phyloP scores from a whole-genome alignment of 345 rosid species.

The Acer campestre region DNA sequence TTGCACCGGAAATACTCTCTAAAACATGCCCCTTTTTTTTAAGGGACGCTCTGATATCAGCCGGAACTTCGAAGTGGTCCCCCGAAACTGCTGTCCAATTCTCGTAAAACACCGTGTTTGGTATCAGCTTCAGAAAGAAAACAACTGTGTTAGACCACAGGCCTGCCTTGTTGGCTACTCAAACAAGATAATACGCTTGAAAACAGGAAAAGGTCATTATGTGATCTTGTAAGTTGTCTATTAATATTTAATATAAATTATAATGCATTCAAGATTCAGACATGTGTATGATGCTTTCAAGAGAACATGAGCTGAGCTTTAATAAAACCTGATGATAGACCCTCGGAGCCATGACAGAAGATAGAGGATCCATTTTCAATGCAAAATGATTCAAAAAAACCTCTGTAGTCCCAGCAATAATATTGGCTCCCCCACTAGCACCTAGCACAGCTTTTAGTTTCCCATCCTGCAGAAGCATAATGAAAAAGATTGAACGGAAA shows the following conservation, averaged over 20 bases:
- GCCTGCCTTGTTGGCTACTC: background rate
- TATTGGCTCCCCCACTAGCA: constrained; percentile 64
- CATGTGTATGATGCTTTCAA: background rate
- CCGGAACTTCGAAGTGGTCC: constrained; percentile 56
- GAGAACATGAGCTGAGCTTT: background rate
- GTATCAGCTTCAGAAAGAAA: constrained; percentile 41
- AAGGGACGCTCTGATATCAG: constrained; percentile 38
- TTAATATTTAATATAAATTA: no score
- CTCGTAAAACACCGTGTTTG: constrained; percentile 49
- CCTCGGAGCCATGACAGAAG: constrained; percentile 59
- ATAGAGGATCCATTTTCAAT: constrained; percentile 57
- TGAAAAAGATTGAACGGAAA: background rate
- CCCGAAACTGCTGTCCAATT: constrained; percentile 53
- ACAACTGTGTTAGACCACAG: background rate
- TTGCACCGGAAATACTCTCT: constrained; percentile 38
- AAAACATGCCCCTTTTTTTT: constrained; percentile 53
- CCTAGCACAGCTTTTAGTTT: constrained; percentile 58
- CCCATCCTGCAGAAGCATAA: constrained; percentile 35
- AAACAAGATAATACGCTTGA: background rate
- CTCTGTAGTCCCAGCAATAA: constrained; percentile 53
- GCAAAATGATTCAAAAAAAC: constrained; percentile 60
- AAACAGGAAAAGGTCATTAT: background rate
- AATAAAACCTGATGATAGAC: constrained; percentile 60
- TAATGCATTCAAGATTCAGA: no score
- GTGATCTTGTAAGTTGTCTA: no score